Evolutionary conservation across 805 yeast species (phyloP).

Genomic region (Ogataea henricii): DNA sequence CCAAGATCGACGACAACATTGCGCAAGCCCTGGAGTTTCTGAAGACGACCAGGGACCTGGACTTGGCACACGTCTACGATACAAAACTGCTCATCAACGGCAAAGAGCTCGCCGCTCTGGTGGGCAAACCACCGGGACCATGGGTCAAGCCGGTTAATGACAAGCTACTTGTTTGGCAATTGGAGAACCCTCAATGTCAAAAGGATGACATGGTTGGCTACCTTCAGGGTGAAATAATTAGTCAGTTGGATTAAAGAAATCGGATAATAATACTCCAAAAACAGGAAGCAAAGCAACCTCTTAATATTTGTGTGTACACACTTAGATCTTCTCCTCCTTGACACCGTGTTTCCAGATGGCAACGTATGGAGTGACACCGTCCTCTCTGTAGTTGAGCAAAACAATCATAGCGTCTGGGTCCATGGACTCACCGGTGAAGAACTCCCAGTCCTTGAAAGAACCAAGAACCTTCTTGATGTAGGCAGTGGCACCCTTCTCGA

Average conservation of each 20-base stretch:
- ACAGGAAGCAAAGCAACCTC: not conserved
- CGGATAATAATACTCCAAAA: not conserved
- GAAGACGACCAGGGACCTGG: conserved; percentile 33
- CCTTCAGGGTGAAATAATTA: conserved; percentile 22
- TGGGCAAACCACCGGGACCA: conserved; percentile 75
- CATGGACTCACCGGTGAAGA: conserved; percentile 99
- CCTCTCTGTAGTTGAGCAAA: conserved; percentile 99
- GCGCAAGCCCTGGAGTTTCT: conserved; percentile 38
- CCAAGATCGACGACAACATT: conserved; percentile 24
- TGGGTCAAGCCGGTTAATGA: conserved; percentile 71
- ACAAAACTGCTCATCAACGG: conserved; percentile 77
- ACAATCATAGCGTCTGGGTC: conserved; percentile 99
- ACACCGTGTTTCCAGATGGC: conserved; percentile 99
- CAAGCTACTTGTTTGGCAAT: conserved; percentile 68
- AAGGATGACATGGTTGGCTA: conserved; percentile 57
- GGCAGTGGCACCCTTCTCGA: conserved; percentile 96
- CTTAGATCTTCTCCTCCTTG: conserved; percentile 84
- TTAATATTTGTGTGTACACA: conserved; percentile 2
- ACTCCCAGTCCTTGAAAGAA: conserved; percentile 98
- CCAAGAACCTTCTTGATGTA: conserved; percentile 95
- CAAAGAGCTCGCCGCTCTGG: conserved; percentile 54
- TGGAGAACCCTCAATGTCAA: conserved; percentile 63
- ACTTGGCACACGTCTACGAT: conserved; percentile 45
- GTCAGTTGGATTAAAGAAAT: conserved; percentile 6
- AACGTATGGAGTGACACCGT: conserved; percentile 96